Base-by-base conservation (phyloP, 1,284 basidiomycete species). In the Pseudozyma sp. region DNA sequence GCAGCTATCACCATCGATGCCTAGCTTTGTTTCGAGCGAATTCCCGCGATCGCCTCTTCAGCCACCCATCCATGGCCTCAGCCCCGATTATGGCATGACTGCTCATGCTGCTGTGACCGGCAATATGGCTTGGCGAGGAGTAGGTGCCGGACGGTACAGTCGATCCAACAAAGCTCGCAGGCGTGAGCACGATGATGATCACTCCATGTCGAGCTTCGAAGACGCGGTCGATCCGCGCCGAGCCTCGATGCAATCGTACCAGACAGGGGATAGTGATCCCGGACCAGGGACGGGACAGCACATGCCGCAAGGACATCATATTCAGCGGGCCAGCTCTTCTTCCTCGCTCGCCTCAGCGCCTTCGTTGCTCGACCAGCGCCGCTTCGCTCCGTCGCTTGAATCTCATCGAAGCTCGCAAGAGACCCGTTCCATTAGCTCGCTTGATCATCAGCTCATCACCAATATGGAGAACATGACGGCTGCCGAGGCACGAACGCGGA, bases 401-500 rank as follows among this genome's bases (percentile, higher is more conserved):
- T 75, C 75, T 35, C 63, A 75, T 48, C 60, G 78, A 14, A 76
- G 61, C 53, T 70, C 71, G 18, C 47, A 63, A 35, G 80, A 80
- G 49, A 72, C 68, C 3, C 63, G 78, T 16, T 76, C 76, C 34
- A 68, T 78, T 42, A 72, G 70, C 59, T 82, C 80, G 21, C 58
- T 82, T 2, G 80, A 82, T 43, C 70, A 78, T 44, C 79, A 80
- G 72, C 75, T 82, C 51, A 78, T 82, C 52, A 70, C 76, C 60
- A 78, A 82, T 49, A 77, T 82, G 78, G 80, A 77, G 43, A 79
- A 76, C 49, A 80, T 79, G 79, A 78, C 79, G 12, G 79, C 77
- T 8, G 79, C 76, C 42, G 77, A 81, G 36, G 66, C 62, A n/a
- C 56, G 79, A 16, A 45, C 63, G 12, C 67, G 72, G 5, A 73